Evolutionary conservation across 2,329 filamentous ascomycete genomes (phyloP).

Genomic region (Fusarium brachygibbosum): DNA sequence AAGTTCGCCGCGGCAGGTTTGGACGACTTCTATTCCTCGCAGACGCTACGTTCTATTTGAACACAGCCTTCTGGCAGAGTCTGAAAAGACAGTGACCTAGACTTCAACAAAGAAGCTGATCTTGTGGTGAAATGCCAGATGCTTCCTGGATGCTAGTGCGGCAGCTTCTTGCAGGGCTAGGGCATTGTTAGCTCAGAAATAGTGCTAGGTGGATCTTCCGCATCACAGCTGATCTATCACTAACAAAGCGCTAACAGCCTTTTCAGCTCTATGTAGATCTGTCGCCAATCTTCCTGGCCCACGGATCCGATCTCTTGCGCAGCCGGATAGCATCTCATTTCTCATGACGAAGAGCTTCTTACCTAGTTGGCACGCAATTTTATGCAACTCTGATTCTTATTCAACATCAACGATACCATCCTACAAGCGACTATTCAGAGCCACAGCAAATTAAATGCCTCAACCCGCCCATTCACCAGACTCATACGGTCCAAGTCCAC

Average conservation of each 20-base stretch:
- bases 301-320: background rate
- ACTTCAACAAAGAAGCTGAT: too few species aligned
- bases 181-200: background rate
- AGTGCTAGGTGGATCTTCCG: background rate
- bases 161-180: background rate
- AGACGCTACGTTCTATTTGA: too few species aligned
- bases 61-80: too few species aligned
- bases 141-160: too few species aligned
- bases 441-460: slow-evolving; percentile 7
- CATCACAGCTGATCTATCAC: background rate
- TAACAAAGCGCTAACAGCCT: background rate
- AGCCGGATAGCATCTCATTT: too few species aligned
- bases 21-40: too few species aligned
- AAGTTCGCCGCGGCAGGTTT: too few species aligned
- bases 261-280: background rate
- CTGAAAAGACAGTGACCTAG: too few species aligned
- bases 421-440: rapidly evolving
- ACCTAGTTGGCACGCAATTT: background rate
- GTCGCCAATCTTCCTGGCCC: background rate
- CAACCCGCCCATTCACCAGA: background rate
- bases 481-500: rapidly evolving
- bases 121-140: too few species aligned
- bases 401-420: too few species aligned
- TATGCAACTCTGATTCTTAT: too few species aligned
- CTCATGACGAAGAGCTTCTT: too few species aligned